Base-by-base conservation (phyloP, 2,329 filamentous ascomycete genomes). In the Apiospora rasikravindrae region DNA sequence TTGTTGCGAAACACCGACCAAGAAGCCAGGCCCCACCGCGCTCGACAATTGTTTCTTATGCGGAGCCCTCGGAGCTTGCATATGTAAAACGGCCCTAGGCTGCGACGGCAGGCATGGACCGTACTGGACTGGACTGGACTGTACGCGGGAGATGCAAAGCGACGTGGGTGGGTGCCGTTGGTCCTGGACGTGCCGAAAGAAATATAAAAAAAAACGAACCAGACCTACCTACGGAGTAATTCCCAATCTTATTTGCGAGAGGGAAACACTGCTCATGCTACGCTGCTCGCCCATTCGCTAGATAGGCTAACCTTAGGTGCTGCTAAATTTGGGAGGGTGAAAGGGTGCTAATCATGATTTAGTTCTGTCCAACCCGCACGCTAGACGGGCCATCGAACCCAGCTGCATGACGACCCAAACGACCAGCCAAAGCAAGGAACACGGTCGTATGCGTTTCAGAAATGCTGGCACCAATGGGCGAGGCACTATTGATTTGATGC, bases 141-240 rank as follows among this genome's bases (percentile, higher is more conserved):
- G 33, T 7, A 37, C 33, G 33, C 33, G 33, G 53, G 29, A 22
- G 26, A 29, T 14, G 53, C 45, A 10, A 64, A n/a, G 57, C 57
- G 57, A 64, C 57, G 57, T 64, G 57, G 57, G 57, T 64, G 57
- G 57, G 33, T 64, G 33, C 57, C 4, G 57, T 64, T 64, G 57
- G 57, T 64, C 57, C 57, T 40, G 19, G 29, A 40, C 40, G 40
- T 40, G 57, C 33, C 29, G 33, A 26, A 22, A 6, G 57, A 64
- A 14, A 37, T n/a, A 40, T 19, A 33, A 29, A 33, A 64, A 53
- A 2, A 19, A 64, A 64, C 57, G 24, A 64, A 64, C 4, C 33
- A 40, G 57, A n/a, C 10, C 40, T 64, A 33, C 57, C 8, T 5
- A 37, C 33, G 33, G 33, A 37, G 57, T 64, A 64, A 64, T 24